These are phyloP conservation scores for Omphalea diandra DNA, from an alignment of 441 rosid species.

Conservation along the genomic window DNA sequence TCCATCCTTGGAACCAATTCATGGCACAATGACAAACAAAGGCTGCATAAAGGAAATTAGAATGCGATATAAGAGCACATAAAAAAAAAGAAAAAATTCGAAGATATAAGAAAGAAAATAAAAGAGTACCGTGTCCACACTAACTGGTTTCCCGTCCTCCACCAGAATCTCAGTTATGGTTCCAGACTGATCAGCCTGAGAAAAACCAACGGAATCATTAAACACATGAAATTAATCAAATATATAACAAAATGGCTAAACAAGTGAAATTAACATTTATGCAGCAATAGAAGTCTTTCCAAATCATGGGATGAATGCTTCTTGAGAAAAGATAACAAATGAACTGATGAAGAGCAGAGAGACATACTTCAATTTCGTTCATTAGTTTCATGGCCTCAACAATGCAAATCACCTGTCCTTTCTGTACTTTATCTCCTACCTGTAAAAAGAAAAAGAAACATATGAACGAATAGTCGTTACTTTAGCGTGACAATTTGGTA, in stretches of 20 bases:
- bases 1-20: slow-evolving; percentile 29
- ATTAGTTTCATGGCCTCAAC: slow-evolving; percentile 97
- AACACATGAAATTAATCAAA: background rate
- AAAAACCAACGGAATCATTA: slow-evolving; percentile 6
- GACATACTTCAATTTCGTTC: slow-evolving; percentile 91
- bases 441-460: slow-evolving; percentile 25
- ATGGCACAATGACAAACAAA: slow-evolving; percentile 62
- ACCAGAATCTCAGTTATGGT: slow-evolving; percentile 66
- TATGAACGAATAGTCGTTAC: background rate
- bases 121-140: slow-evolving; percentile 62
- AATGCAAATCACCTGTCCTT: slow-evolving; percentile 92
- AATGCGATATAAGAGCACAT: background rate
- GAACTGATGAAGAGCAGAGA: slow-evolving; percentile 9
- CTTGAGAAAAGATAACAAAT: background rate
- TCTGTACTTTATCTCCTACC: slow-evolving; percentile 97
- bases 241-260: background rate
- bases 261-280: background rate
- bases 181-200: slow-evolving; percentile 93
- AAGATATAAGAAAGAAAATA: background rate
- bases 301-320: background rate
- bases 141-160: slow-evolving; percentile 90
- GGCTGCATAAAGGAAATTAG: slow-evolving; percentile 55
- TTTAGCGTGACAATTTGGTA: background rate
- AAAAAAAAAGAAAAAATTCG: background rate
- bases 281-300: background rate